Conservation (phyloP, 352 stramenopile genomes). For the Globisporangium paddicum region DNA sequence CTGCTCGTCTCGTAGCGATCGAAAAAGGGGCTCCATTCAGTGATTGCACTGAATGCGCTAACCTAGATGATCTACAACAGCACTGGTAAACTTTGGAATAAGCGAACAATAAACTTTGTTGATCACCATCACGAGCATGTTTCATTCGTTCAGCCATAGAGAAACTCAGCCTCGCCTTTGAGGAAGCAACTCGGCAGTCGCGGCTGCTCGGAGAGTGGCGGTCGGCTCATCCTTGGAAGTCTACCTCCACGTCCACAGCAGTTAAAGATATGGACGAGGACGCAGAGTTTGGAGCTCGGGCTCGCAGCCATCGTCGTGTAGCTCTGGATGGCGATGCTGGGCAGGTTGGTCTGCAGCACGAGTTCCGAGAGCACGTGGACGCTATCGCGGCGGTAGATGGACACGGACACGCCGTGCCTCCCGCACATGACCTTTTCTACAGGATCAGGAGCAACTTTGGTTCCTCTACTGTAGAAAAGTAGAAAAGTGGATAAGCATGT, state of each 20-base stretch:
- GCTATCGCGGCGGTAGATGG: conserved; percentile 52
- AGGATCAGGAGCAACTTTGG: no score
- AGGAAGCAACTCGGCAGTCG: conserved; percentile 26
- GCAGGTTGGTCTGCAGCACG: conserved; percentile 32
- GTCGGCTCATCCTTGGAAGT: neutral
- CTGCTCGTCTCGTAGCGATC: no score
- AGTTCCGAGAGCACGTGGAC: conserved; percentile 58
- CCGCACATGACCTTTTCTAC: conserved; percentile 67
- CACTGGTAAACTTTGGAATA: no score
- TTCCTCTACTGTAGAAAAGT: no score
- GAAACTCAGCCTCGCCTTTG: conserved; percentile 38
- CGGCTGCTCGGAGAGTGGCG: neutral
- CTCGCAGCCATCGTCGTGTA: conserved; percentile 17
- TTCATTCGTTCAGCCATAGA: conserved; percentile 31
- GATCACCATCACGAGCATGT: neutral
- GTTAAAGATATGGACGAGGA: neutral
- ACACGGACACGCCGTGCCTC: conserved; percentile 53
- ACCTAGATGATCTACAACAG: no score
- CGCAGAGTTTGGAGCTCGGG: neutral
- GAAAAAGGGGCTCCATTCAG: no score
- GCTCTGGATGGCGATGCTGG: conserved; percentile 22
- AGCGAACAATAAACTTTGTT: no score
- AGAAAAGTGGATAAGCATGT: no score
- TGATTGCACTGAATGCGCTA: no score
- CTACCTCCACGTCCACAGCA: conserved; percentile 5